A percentile compares a stretch with the other conserved stretches of the same genome.
These are phyloP conservation scores for Aurantiochytrium sp. DNA, from an alignment of 108 stramenopile species.

Conservation along the genomic window DNA sequence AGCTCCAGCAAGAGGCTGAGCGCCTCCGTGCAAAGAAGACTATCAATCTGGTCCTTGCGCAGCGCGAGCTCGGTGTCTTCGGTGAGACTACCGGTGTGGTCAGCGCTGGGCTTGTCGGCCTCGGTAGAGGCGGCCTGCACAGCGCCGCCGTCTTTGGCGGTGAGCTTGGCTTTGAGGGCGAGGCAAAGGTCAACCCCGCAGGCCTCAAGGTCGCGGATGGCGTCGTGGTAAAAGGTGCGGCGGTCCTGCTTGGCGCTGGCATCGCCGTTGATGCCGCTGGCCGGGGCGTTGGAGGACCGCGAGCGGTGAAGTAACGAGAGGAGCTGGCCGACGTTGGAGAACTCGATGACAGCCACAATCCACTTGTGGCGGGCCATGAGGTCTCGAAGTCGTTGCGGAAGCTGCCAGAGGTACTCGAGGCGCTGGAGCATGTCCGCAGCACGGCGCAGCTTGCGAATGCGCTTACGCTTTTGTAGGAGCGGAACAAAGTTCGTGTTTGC, in stretches of 20 bases:
- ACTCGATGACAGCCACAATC: conserved; percentile 27
- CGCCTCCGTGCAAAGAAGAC: conserved; percentile 1
- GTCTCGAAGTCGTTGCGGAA: background rate
- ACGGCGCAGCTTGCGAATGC: conserved; percentile 14
- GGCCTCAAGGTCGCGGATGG: background rate
- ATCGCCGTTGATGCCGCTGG: no score
- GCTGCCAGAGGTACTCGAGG: conserved; percentile 24
- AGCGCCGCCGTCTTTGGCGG: background rate
- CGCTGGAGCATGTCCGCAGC: conserved; percentile 23
- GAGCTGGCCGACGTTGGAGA: conserved; percentile 9
- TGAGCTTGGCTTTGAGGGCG: background rate
- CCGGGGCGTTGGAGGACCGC: background rate
- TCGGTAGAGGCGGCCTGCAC: background rate
- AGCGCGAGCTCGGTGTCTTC: background rate
- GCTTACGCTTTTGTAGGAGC: background rate
- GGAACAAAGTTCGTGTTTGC: background rate
- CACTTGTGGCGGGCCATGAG: conserved; percentile 25
- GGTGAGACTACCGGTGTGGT: background rate
- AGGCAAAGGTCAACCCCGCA: background rate
- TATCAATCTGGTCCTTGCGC: background rate
- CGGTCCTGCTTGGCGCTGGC: no score
- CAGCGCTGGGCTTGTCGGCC: background rate
- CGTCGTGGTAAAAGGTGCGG: background rate
- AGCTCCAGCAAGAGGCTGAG: conserved; percentile 22
- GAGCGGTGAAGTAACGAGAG: background rate